A percentile compares a stretch with the other conserved stretches of the same genome.
Conservation (phyloP, 306 rosid genomes). For the Vigna reflexopilosa region DNA sequence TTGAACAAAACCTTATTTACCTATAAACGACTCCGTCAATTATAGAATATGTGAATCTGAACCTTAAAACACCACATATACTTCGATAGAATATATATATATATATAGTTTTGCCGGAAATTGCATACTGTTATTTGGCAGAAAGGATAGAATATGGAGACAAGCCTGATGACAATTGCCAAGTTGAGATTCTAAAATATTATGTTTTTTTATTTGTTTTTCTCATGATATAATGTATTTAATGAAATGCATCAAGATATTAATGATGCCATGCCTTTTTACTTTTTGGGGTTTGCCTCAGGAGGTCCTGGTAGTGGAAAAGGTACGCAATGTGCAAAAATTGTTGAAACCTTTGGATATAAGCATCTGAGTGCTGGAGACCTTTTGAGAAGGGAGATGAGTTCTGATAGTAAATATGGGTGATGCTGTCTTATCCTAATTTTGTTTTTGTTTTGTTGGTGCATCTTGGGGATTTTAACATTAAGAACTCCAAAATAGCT, state of each 20-base stretch:
- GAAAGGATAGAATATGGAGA: not conserved
- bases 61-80: not conserved
- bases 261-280: constrained; percentile 13
- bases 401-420: constrained; percentile 75
- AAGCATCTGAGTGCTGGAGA: constrained; percentile 98
- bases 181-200: not conserved
- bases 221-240: not conserved
- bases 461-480: constrained; percentile 38
- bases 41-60: not conserved
- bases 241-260: not conserved
- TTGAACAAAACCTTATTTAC: constrained; percentile 17
- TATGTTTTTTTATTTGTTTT: not conserved
- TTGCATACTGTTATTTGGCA: not conserved
- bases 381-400: constrained; percentile 85
- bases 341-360: constrained; percentile 81
- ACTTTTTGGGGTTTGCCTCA: constrained; percentile 38
- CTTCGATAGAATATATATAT: not conserved
- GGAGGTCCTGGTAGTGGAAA: constrained; percentile 99
- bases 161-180: not conserved
- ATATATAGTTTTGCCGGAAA: not conserved
- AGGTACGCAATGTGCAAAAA: constrained; percentile 91
- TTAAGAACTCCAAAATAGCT: constrained; percentile 56
- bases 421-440: constrained; percentile 48
- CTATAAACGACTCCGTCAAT: not conserved
- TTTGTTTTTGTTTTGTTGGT: constrained; percentile 25